These are phyloP conservation scores for Sanguinoderma infundibulare DNA, from an alignment of 1,284 basidiomycete genomes.

Conservation along the genomic window DNA sequence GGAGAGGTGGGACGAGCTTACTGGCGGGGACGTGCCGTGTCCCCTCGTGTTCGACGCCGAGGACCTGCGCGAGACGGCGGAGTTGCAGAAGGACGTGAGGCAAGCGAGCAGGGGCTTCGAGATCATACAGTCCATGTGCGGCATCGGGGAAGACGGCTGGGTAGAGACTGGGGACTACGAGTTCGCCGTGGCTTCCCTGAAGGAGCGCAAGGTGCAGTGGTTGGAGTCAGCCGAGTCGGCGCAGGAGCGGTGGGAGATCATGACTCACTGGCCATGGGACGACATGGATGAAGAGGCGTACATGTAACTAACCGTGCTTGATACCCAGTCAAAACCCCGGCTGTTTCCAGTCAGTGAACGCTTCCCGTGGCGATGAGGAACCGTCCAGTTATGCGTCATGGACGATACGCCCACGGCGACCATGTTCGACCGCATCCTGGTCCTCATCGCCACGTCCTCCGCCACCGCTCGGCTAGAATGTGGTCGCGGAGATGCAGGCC, in stretches of 20 bases:
- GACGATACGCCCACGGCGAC: too few species aligned
- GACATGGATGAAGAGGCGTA: slow-evolving; percentile 52
- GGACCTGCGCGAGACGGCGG: slow-evolving; percentile 44
- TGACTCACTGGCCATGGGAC: slow-evolving; percentile 47
- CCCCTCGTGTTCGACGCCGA: slow-evolving; percentile 48
- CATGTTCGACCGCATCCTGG: too few species aligned
- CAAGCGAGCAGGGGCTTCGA: slow-evolving; percentile 38
- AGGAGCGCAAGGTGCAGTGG: slow-evolving; percentile 39
- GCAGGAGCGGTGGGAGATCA: slow-evolving; percentile 38
- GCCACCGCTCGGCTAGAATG: too few species aligned
- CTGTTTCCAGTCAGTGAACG: too few species aligned
- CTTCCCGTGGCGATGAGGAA: too few species aligned
- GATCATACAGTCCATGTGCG: slow-evolving; percentile 32
- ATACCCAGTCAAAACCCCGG: too few species aligned
- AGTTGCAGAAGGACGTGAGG: slow-evolving; percentile 36
- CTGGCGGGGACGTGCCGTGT: slow-evolving; percentile 43
- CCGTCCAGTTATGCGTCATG: too few species aligned
- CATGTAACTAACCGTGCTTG: too few species aligned
- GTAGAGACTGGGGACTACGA: slow-evolving; percentile 45
- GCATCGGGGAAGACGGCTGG: slow-evolving; percentile 41
- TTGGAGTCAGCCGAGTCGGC: slow-evolving; percentile 35
- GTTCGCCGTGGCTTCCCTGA: slow-evolving; percentile 36
- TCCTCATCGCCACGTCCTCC: too few species aligned
- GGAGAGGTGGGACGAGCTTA: slow-evolving; percentile 43
- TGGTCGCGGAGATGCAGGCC: too few species aligned